These are phyloP conservation scores for Boletus rex-veris DNA, from an alignment of 768 basidiomycete genomes.

Conservation along the genomic window DNA sequence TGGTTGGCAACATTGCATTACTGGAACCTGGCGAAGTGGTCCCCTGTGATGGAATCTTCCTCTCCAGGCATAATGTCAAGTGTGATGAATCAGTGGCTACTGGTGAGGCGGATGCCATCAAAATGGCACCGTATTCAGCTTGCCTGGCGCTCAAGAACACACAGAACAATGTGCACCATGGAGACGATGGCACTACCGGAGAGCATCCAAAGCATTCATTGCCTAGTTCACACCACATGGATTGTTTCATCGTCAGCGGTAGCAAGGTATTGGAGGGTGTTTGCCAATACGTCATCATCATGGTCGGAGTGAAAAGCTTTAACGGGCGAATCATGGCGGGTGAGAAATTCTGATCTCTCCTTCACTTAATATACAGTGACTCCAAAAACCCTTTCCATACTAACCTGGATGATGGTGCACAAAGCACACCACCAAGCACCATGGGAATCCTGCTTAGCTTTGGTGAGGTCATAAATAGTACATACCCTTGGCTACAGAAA, in stretches of 20 bases:
- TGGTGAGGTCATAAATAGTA: too few relatives aligned
- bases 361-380: too few relatives aligned
- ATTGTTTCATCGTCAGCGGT: constrained; percentile 91
- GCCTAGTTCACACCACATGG: constrained; percentile 52
- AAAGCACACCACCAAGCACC: too few relatives aligned
- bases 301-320: constrained; percentile 90
- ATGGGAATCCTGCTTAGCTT: too few relatives aligned
- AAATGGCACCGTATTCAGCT: constrained; percentile 77
- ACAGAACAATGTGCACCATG: constrained; percentile 15
- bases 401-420: too few relatives aligned
- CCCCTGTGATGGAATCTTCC: constrained; percentile 94
- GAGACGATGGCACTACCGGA: too few relatives aligned
- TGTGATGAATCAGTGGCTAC: constrained; percentile 98
- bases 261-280: constrained; percentile 92
- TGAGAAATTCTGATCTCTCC: constrained; percentile 28
- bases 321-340: constrained; percentile 98
- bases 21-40: constrained; percentile 95
- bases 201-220: constrained; percentile 13
- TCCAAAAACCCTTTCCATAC: too few relatives aligned
- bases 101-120: constrained; percentile 94
- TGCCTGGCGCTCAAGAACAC: constrained; percentile 52
- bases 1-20: constrained; percentile 94
- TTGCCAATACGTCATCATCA: constrained; percentile 87
- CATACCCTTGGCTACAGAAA: too few relatives aligned
- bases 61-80: constrained; percentile 87